Evolutionary conservation across 345 rosid genomes (phyloP), one percentile per base, ranked within the genome.

Genomic region (Salix dunnii): DNA sequence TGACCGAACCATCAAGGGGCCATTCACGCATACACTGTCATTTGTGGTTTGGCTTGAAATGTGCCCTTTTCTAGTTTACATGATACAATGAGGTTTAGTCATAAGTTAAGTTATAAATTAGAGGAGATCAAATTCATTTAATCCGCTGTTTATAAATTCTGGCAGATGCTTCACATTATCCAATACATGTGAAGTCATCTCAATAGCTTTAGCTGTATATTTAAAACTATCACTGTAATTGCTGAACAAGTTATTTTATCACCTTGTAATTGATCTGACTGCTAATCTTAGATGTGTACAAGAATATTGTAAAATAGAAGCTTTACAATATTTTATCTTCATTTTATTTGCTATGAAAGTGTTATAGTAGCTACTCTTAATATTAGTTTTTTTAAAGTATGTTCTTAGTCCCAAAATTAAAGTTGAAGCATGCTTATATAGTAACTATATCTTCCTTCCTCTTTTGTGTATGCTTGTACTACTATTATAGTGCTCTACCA

Each of bases 401-500:
- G 20, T 80, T 63, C 23, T 36, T 77, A 46, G 6, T 68, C 74
- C 48, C 76, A 80, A 71, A 76, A 78, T 58, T 80, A 81, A 72
- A 78, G 87, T 86, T 76, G 75, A 72, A 73, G 66, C 74, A 62
- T 87, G 87, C 71, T 68, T 88, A 85, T 85, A 81, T 73, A 83
- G 77, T 81, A 83, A 85, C 86, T 83, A 81, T 86, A 87, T 84
- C 48, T 82, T 81, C 84, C 84, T 76, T 28, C 80, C 67, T 88
- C 82, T 78, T 76, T 79, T 60, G 43, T 78, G 84, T 80, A 87
- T 85, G 87, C 82, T 79, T 76, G 89, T 74, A 86, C 85, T 90
- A 89, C 87, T 90, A 91, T 89, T 88, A 74, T 93, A 95, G 99
- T 84, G 80, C 97, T 91, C 90, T 93, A 95, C 89, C 89, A 92